phyloP scores from a whole-genome alignment of 495 filamentous ascomycete species.

The Penicillium antarcticum region DNA sequence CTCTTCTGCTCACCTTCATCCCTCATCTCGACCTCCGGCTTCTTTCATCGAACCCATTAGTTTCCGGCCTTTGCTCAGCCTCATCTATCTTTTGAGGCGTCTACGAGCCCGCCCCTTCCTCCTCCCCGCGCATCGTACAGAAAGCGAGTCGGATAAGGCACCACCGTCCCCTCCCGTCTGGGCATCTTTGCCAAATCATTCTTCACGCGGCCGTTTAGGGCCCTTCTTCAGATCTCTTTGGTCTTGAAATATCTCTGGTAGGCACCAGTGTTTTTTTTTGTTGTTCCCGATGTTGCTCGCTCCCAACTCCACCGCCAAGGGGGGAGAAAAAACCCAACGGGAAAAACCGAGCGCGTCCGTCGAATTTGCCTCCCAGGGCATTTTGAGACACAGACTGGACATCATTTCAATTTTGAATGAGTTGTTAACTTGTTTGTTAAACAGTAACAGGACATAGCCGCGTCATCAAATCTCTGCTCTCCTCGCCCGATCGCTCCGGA shows the following conservation, averaged over 20 bases:
- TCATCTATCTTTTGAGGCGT: not conserved
- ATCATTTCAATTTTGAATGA: constrained; percentile 5
- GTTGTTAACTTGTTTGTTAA: constrained; percentile 14
- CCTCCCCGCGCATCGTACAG: not conserved
- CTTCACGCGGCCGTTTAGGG: constrained; percentile 22
- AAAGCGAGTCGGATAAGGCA: constrained; percentile 9
- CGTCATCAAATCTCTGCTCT: constrained; percentile 31
- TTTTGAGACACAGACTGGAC: constrained; percentile 14
- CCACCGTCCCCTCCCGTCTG: constrained; percentile 9
- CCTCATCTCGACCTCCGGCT: constrained; percentile 9
- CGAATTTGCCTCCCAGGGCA: constrained; percentile 10
- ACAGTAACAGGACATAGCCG: constrained; percentile 34
- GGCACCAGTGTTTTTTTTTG: not conserved
- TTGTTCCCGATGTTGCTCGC: not conserved
- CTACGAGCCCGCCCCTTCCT: not conserved
- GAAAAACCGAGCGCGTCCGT: constrained; percentile 28
- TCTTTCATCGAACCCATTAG: constrained; percentile 6
- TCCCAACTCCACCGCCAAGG: constrained; percentile 2
- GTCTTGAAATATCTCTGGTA: constrained; percentile 26
- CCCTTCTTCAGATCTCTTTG: constrained; percentile 22
- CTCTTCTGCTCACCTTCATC: not conserved
- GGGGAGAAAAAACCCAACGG: constrained; percentile 4
- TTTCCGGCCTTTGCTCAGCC: constrained; percentile 2
- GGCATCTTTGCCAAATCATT: constrained; percentile 29
- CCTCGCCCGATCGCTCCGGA: constrained; percentile 31